A percentile compares a stretch with the other conserved stretches of the same genome.
Conservation (phyloP, 1,139 yeast species). For the Suhomyces atakaporum region DNA sequence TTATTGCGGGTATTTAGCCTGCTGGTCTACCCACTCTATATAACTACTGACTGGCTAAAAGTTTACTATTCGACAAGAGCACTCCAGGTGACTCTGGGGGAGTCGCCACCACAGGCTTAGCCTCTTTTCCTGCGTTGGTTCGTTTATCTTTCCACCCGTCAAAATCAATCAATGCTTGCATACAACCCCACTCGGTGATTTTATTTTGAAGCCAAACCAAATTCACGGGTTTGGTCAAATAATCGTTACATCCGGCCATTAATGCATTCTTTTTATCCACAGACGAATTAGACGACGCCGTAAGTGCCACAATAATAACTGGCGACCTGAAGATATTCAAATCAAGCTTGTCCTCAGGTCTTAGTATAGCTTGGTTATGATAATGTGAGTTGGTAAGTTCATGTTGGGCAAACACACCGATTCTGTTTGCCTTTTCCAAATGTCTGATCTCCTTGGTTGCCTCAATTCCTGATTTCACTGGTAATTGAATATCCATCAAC, state of each 20-base stretch:
- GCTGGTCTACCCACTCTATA: background rate
- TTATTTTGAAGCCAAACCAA: slow-evolving; percentile 92
- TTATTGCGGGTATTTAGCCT: background rate
- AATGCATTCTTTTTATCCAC: slow-evolving; percentile 88
- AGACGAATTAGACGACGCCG: slow-evolving; percentile 83
- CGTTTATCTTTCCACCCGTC: slow-evolving; percentile 77
- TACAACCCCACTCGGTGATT: slow-evolving; percentile 94
- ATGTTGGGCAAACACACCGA: slow-evolving; percentile 72
- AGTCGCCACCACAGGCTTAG: slow-evolving; percentile 1
- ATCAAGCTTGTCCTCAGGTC: slow-evolving; percentile 56
- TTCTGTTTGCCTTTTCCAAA: slow-evolving; percentile 74
- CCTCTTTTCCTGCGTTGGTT: slow-evolving; percentile 4
- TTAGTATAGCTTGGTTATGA: slow-evolving; percentile 24
- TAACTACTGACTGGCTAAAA: background rate
- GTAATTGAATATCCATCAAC: slow-evolving; percentile 92
- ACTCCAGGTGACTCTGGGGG: slow-evolving; percentile 4
- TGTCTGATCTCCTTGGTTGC: slow-evolving; percentile 89
- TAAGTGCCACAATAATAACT: slow-evolving; percentile 91
- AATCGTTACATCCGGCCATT: slow-evolving; percentile 97
- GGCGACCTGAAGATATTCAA: slow-evolving; percentile 74
- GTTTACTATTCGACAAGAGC: slow-evolving; percentile 5
- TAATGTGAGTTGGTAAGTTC: slow-evolving; percentile 30
- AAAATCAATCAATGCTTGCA: slow-evolving; percentile 96
- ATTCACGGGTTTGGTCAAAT: slow-evolving; percentile 94
- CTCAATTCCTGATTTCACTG: slow-evolving; percentile 90